Base-by-base conservation (phyloP, 108 stramenopile genomes). In the Fistulifera solaris region DNA sequence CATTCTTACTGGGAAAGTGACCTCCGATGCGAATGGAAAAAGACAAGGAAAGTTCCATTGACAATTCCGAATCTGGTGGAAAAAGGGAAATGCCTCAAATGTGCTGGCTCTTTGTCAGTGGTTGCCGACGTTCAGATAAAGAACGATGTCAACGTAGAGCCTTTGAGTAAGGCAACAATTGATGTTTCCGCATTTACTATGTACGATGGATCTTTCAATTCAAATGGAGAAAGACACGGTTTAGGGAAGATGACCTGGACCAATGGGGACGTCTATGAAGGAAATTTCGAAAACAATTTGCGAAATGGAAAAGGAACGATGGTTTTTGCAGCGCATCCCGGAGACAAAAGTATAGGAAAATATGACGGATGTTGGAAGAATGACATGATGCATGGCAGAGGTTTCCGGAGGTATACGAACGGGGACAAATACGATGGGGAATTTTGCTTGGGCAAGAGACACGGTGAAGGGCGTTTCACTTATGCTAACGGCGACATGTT, bases 301-400 rank as follows among this genome's bases (percentile, higher is more conserved):
- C 72, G 80, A 19, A 57, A 80, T 6, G 83, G 83, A n/a, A 46
- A 68, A 16, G 83, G 83, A 12, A 73, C 68, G 8, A 52, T 78
- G 19, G 48, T 27, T 22, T 76, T 71, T 54, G 55, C 47, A 27
- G 6, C 31, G 3, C 31, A 8, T 35, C 3, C 3, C 31, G 31
- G 31, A 8, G 31, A 3, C 6, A 35, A 35, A 35, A 74, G 81
- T 27, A 75, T 73, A 65, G 48, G 72, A 14, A 75, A 79, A 50
- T 85, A 81, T 50, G 59, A 49, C n/a, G 84, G 84, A 27, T 61
- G 69, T 15, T 85, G 80, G 80, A 39, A 53, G 14, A 48, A 56
- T 23, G 81, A 85, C 60, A 55, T 48, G 22, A 78, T 79, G 61
- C 77, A 85, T 43, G 79, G 79, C 0, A 39, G 59, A 7, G 79